Base-by-base conservation (phyloP, 2,329 filamentous ascomycete species). In the Curvularia hawaiiensis region DNA sequence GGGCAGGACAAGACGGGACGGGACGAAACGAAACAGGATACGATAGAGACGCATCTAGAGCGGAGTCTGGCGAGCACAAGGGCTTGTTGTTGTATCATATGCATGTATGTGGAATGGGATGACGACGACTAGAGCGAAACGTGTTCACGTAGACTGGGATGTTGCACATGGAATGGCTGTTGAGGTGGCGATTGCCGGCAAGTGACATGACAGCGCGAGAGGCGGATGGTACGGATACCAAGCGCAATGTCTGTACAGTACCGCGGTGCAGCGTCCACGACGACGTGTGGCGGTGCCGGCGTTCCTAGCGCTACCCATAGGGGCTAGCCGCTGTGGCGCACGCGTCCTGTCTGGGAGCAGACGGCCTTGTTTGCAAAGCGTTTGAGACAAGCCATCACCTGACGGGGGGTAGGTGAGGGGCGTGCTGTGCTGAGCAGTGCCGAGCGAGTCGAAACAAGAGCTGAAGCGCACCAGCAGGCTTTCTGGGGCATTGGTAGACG, bases 301-400 rank as follows among this genome's bases (percentile, higher is more conserved):
- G 28, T 38, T 0, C 6, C 35, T 16, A 38, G 35, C 35, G 35
- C 35, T 16, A 38, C 16, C 16, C 4, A 2, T 35, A 35, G 4
- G 33, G 33, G 28, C 5, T 4, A n/a, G 14, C 33, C 8, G 5
- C 2, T 38, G 43, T 44, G 44, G 55, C 54, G 50, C 39, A 28
- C 33, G 39, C 22, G 30, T 18, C 9, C 48, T 43, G 48, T 12
- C 12, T 31, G 30, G 30, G 30, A 31, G 31, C 26, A 59, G 62
- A 63, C n/a, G 12, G 40, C 22, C 43, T 7, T 26, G 64, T 67
- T 64, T 67, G 20, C 63, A 57, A 40, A 59, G 59, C 52, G 65
- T 67, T 67, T 67, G 58, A 56, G 61, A 41, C 47, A 10, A 41
- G 53, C 50, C 50, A 43, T 51, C 40, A 47, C 33, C 33, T 55